Evolutionary conservation across 495 filamentous ascomycete genomes (phyloP), one percentile per base, ranked within the genome.

Genomic region (Letharia columbiana): DNA sequence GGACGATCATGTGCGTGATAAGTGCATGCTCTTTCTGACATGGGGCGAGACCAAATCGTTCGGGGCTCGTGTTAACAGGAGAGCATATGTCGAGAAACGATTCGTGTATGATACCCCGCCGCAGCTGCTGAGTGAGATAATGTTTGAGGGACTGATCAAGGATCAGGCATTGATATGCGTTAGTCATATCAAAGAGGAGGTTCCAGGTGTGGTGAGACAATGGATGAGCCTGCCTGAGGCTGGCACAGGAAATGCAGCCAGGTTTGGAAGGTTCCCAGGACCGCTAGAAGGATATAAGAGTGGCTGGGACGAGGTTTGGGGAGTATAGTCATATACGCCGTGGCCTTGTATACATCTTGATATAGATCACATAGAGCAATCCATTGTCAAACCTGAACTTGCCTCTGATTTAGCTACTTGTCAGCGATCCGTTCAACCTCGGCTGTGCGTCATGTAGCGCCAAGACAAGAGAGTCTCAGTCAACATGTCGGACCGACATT

Each of bases 181-280:
- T 62, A 93, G 90, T 69, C 93, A 98, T 76, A 82, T 90, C n/a
- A 83, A 84, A 60, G 91, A 96, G 69, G 93, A 98, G 74, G 90
- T 97, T 15, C 93, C 93, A 0, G 84, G 86, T 44, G 85, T 84
- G 58, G 83, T 96, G 23, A 76, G 89, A 37, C 81, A 89, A 74
- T 98, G 87, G 84, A 83, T 98, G 56, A 89, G 89, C 63, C 77
- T 96, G 23, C 91, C 91, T 28, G 84, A 83, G 77, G 81, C 82
- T 50, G 84, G 80, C 65, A 80, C 78, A 9, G 81, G 82, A 41
- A 66, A 71, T 69, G 74, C 81, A 33, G 83, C 85, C 49, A 79
- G 85, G 66, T 83, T 85, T 68, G 86, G 87, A 5, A 73, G 74
- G 50, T 75, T 87, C 28, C 71, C 79, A 37, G 82, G 82, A 6